Percentiles rank a stretch among this genome's conserved stretches.
Evolutionary conservation across 2,329 filamentous ascomycete species (phyloP).

Genomic region (Fusarium tuaranense): DNA sequence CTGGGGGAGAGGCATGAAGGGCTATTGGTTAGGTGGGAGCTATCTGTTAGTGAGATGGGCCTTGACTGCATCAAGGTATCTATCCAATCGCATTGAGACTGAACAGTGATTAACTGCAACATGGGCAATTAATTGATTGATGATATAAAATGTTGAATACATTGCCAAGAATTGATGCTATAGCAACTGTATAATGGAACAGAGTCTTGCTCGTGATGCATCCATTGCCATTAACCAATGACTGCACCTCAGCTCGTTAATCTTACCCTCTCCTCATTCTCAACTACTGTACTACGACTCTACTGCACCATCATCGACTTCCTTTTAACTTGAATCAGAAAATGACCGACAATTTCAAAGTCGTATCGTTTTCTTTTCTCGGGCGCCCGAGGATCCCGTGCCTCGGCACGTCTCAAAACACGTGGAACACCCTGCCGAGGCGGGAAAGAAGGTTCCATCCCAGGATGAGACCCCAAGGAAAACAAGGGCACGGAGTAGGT

Average conservation of each 20-base stretch:
- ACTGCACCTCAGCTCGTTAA: background rate
- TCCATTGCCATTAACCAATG: background rate
- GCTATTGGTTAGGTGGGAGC: background rate
- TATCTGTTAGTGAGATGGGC: background rate
- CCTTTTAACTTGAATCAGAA: background rate
- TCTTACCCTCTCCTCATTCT: background rate
- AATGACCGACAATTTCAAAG: background rate
- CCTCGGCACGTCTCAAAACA: constrained; percentile 32
- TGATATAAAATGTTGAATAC: background rate
- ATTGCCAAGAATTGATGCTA: background rate
- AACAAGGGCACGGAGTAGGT: background rate
- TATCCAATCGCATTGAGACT: background rate
- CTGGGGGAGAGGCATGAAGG: background rate
- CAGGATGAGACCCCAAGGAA: background rate
- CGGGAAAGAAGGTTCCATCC: background rate
- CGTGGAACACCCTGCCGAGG: constrained; percentile 29
- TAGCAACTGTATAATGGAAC: background rate
- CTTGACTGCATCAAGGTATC: background rate
- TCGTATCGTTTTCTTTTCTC: background rate
- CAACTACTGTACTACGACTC: background rate
- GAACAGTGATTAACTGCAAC: background rate
- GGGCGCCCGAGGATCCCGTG: constrained; percentile 12
- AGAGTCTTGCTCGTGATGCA: background rate
- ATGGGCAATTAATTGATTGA: background rate
- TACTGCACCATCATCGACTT: background rate